A percentile compares a stretch with the other conserved stretches of the same genome.
phyloP scores from a whole-genome alignment of 2,329 filamentous ascomycete species.

The Ophiostoma sp. region DNA sequence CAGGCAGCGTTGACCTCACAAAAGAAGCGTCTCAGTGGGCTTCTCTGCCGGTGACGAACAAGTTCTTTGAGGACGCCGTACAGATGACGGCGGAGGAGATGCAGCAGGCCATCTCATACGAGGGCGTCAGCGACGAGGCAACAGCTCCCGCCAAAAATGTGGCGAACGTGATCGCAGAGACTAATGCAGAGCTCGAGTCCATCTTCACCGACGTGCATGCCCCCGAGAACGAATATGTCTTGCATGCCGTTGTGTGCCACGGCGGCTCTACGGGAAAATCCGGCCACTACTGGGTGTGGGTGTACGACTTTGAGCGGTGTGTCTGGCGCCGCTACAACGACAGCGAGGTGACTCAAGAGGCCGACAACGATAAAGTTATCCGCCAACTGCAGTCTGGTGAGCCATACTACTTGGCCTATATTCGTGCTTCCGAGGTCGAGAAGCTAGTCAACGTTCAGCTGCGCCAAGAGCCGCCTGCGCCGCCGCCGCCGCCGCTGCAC shows the following conservation, averaged over 20 bases:
- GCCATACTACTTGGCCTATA: conserved; percentile 45
- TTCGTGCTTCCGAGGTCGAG: conserved; percentile 30
- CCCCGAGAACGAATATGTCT: conserved; percentile 61
- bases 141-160: background rate
- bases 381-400: conserved; percentile 63
- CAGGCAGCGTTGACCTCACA: background rate
- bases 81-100: conserved; percentile 17
- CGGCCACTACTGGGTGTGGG: conserved; percentile 97
- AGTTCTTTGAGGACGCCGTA: conserved; percentile 15
- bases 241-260: conserved; percentile 93
- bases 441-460: conserved; percentile 30
- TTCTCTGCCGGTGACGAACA: background rate
- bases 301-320: conserved; percentile 74
- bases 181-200: conserved; percentile 36
- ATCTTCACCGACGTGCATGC: conserved; percentile 58
- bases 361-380: conserved; percentile 65
- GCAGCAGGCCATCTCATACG: conserved; percentile 12
- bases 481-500: background rate
- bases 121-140: conserved; percentile 5
- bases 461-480: conserved; percentile 7
- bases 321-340: conserved; percentile 97
- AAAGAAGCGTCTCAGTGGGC: background rate
- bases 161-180: background rate
- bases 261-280: conserved; percentile 59
- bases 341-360: conserved; percentile 64